Evolutionary conservation across 306 rosid genomes (phyloP).

Genomic region (Acacia melanoxylon): DNA sequence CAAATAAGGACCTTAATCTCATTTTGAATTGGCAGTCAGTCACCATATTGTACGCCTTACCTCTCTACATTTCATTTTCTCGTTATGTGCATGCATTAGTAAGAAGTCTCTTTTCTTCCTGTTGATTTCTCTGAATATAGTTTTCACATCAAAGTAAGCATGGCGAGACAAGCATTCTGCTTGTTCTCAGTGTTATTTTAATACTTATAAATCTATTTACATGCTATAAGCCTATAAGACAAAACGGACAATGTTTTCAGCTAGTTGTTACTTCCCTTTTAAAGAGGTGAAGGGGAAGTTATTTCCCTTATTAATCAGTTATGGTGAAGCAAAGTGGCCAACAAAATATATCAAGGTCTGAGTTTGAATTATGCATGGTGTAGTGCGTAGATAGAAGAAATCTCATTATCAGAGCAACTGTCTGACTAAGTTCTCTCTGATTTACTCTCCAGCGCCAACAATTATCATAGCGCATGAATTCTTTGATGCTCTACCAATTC

Average conservation of each 20-base stretch:
- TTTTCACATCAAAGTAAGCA: not conserved
- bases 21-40: not conserved
- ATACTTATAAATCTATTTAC: not conserved
- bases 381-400: not conserved
- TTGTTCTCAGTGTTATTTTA: not conserved
- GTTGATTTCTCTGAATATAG: not conserved
- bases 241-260: not conserved
- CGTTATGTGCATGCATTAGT: not conserved
- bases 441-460: slow-evolving; percentile 66
- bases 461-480: slow-evolving; percentile 90
- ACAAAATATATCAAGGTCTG: not conserved
- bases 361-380: slow-evolving; percentile 16
- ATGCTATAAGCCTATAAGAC: not conserved
- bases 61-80: not conserved
- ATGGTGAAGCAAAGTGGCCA: not conserved
- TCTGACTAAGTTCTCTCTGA: slow-evolving; percentile 25
- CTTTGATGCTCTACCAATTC: slow-evolving; percentile 91
- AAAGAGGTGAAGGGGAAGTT: not conserved
- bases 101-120: not conserved
- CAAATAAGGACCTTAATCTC: not conserved
- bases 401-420: not conserved
- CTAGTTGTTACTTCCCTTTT: not conserved
- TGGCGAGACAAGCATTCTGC: not conserved
- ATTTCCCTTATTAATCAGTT: not conserved
- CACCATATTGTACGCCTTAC: not conserved